Evolutionary conservation across 2,329 filamentous ascomycete genomes (phyloP), one percentile per base, ranked within the genome.

Genomic region (Aspergillus calidoustus): DNA sequence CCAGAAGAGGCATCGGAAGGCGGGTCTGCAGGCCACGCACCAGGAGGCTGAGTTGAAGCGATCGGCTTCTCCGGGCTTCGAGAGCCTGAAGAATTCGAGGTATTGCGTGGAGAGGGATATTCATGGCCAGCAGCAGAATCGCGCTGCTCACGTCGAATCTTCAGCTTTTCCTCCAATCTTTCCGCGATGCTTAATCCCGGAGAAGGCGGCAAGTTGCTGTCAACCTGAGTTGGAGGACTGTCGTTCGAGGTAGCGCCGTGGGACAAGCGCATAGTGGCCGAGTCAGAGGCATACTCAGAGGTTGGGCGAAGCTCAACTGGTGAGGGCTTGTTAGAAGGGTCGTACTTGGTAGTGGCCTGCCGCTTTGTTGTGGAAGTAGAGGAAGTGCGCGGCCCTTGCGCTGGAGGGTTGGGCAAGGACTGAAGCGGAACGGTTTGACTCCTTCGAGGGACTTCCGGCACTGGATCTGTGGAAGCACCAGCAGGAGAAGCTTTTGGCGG

Each of bases 91-190:
- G 54, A 31, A 15, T 55, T 44, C 51, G 51, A 30, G 31, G 19
- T 30, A 19, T 19, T 41, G 51, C 47, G 41, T 22, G 55, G 51
- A 23, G 53, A 25, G 43, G 48, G 28, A 46, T 11, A 25, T n/a
- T 60, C 41, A 25, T 60, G 61, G 17, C 22, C 51, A n/a, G 25
- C 54, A 31, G 43, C 31, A 7, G 64, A 54, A 8, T 71, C 71
- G 41, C 69, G 68, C 28, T 61, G 65, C 48, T 74, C 70, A 38
- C 72, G 72, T 50, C 73, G 70, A 34, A 65, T 65, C 28, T 69
- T 66, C 17, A 76, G 66, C 49, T 76, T 77, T 62, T 75, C 73
- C 49, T 76, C 74, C n/a, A 75, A 57, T 38, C 72, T 68, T 54
- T 75, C 72, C 6, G 74, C 73, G 49, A 77, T 63, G 17, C 56